Base-by-base conservation (phyloP, 2,329 filamentous ascomycete genomes). In the Colletotrichum gloeosporioides region DNA sequence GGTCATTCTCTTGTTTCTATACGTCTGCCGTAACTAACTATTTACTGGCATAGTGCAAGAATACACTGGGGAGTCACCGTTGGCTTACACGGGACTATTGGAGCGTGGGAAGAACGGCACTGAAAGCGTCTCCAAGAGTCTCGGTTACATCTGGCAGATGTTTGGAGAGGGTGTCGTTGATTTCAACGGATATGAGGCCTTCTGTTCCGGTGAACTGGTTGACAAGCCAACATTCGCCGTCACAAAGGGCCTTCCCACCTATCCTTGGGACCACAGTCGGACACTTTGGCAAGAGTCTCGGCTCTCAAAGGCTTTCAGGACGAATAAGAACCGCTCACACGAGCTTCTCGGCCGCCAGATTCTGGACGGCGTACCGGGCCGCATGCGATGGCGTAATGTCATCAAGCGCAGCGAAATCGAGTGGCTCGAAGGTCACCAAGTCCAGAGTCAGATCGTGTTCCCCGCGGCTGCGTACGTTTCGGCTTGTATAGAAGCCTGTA, bases 381-480 rank as follows among this genome's bases (percentile, higher is more conserved):
- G 63, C 18, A 57, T 74, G 9, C 39, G 59, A 18, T 81, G 79
- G 79, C 69, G 77, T 1, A 78, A 79, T 55, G 13, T 77, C 12
- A 29, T 81, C 2, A 36, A 36, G 8, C 53, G 78, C 4, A 18
- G 68, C 18, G 77, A 81, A 6, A 15, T 78, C 6, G 73, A 78
- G 2, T 88, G 86, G 87, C 69, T 88, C 4, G 55, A 71, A 2
- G 83, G 85, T 27, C 86, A 89, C 32, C 69, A 77, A 13, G 59
- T 80, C 39, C 81, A 86, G 32, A 78, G 80, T 3, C 79, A 87
- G 49, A 80, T 84, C n/a, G 81, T 90, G 7, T 88, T 88, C 67
- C 88, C 89, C 0, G 85, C 79, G 3, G 84, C 87, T 2, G 87
- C 82, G 0, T 89, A 87, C 77, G 63, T 88, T 53, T 53, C 44